A percentile compares a stretch with the other conserved stretches of the same genome.
These are phyloP conservation scores for Nakazawaea sp. DNA, from an alignment of 805 yeast genomes.

Conservation along the genomic window DNA sequence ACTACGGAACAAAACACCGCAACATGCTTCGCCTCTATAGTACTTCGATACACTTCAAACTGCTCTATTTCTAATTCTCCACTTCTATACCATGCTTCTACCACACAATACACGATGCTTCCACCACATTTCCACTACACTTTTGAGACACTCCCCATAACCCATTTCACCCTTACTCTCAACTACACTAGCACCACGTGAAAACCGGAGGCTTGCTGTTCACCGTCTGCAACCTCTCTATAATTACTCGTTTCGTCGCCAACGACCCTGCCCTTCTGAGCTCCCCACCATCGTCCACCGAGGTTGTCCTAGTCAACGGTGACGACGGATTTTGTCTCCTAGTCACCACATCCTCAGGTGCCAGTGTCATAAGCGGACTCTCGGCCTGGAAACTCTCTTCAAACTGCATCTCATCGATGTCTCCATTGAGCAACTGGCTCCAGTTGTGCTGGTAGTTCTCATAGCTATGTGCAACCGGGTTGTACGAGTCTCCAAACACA, in stretches of 20 bases:
- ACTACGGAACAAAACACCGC: too few species aligned
- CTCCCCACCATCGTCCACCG: background rate
- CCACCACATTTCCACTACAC: too few species aligned
- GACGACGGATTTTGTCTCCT: too few species aligned
- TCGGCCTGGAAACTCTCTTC: constrained; percentile 5
- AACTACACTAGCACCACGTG: constrained; percentile 57
- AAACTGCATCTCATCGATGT: constrained; percentile 20
- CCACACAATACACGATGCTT: too few species aligned
- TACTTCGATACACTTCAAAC: too few species aligned
- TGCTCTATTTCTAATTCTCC: too few species aligned
- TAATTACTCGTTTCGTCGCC: constrained; percentile 39
- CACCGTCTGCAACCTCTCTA: constrained; percentile 53
- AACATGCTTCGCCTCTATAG: too few species aligned
- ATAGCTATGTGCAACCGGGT: too few species aligned
- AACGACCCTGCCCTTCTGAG: background rate
- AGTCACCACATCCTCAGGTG: background rate
- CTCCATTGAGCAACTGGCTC: constrained; percentile 23
- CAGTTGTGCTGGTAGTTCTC: constrained; percentile 21
- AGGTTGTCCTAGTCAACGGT: background rate
- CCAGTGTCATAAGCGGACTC: background rate
- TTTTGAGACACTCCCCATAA: too few species aligned
- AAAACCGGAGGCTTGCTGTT: constrained; percentile 54
- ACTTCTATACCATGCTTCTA: too few species aligned
- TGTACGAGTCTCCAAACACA: too few species aligned
- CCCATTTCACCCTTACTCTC: too few species aligned